Percentiles rank a stretch among this genome's conserved stretches.
Evolutionary conservation across 768 basidiomycete genomes (phyloP).

Genomic region (Nidularia pulvinata): DNA sequence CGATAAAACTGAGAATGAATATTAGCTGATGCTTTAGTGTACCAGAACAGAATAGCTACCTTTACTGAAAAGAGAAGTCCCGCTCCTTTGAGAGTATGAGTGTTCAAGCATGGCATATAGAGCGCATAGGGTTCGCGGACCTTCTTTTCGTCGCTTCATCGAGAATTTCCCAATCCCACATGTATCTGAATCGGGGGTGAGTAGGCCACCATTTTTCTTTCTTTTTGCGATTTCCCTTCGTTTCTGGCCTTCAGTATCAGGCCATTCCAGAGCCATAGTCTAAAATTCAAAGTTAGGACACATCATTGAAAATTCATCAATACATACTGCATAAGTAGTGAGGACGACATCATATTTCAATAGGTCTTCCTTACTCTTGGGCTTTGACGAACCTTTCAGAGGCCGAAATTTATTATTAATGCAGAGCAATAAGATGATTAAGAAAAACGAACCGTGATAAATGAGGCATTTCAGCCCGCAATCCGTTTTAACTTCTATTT

Average conservation of each 20-base stretch:
- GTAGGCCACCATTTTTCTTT: too few relatives aligned
- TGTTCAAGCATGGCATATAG: neutral
- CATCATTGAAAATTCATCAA: neutral
- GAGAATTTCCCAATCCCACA: too few relatives aligned
- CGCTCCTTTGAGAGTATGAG: neutral
- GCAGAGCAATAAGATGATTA: neutral
- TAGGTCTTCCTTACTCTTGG: slow-evolving; percentile 43
- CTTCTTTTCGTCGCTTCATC: neutral
- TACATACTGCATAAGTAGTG: slow-evolving; percentile 48
- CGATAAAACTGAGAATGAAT: slow-evolving; percentile 37
- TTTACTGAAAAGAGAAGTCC: neutral
- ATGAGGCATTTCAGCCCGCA: slow-evolving; percentile 42
- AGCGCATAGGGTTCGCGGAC: too few relatives aligned
- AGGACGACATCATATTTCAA: slow-evolving; percentile 61
- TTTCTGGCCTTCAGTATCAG: slow-evolving; percentile 37
- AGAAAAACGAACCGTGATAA: slow-evolving; percentile 44
- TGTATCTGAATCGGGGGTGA: too few relatives aligned
- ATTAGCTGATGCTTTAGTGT: neutral
- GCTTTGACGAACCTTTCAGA: slow-evolving; percentile 26
- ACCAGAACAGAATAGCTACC: neutral
- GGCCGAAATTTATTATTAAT: slow-evolving; percentile 21
- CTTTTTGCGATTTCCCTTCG: neutral
- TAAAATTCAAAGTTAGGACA: slow-evolving; percentile 12
- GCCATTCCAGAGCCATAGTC: slow-evolving; percentile 63
- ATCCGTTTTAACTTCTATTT: slow-evolving; percentile 49